Evolutionary conservation across 768 basidiomycete species (phyloP).

Genomic region (Calocybe gangraenosa): DNA sequence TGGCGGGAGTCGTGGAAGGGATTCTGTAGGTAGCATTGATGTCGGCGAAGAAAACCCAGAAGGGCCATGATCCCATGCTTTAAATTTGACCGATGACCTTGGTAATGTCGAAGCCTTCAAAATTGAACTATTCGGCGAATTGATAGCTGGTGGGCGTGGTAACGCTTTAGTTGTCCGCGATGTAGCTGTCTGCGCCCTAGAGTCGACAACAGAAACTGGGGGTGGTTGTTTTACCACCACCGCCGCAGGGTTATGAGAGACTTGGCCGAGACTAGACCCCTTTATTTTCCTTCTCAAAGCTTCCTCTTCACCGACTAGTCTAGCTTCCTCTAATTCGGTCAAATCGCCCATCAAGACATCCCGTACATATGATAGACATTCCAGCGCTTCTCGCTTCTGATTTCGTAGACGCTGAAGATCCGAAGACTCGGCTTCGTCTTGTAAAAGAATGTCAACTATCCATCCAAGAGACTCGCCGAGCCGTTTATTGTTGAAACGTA

Average conservation of each 20-base stretch:
- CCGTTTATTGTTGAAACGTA: slow-evolving; percentile 54
- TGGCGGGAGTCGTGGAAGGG: slow-evolving; percentile 51
- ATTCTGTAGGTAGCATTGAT: slow-evolving; percentile 30
- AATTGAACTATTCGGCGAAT: slow-evolving; percentile 12
- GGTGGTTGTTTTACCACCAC: slow-evolving; percentile 29
- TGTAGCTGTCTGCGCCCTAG: slow-evolving; percentile 24
- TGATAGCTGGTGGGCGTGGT: too few species aligned
- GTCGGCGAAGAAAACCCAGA: slow-evolving; percentile 41
- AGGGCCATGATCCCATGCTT: slow-evolving; percentile 54
- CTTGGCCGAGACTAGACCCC: slow-evolving; percentile 3
- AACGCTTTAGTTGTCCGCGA: slow-evolving; percentile 13
- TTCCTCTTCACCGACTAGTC: slow-evolving; percentile 56
- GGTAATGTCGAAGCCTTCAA: slow-evolving; percentile 5
- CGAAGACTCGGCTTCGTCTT: slow-evolving; percentile 43
- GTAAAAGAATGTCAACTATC: slow-evolving; percentile 69
- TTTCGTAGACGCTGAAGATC: slow-evolving; percentile 35
- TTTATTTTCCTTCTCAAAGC: slow-evolving; percentile 8
- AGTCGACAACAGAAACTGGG: slow-evolving; percentile 35
- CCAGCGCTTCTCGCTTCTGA: slow-evolving; percentile 62
- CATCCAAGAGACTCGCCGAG: slow-evolving; percentile 70
- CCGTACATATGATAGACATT: slow-evolving; percentile 72
- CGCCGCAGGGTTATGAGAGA: background rate
- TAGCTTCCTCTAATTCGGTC: slow-evolving; percentile 58
- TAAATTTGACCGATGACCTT: slow-evolving; percentile 19
- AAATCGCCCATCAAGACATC: slow-evolving; percentile 61